Evolutionary conservation across 2,329 filamentous ascomycete genomes (phyloP).

Genomic region (Neophaeococcomyces aloes): DNA sequence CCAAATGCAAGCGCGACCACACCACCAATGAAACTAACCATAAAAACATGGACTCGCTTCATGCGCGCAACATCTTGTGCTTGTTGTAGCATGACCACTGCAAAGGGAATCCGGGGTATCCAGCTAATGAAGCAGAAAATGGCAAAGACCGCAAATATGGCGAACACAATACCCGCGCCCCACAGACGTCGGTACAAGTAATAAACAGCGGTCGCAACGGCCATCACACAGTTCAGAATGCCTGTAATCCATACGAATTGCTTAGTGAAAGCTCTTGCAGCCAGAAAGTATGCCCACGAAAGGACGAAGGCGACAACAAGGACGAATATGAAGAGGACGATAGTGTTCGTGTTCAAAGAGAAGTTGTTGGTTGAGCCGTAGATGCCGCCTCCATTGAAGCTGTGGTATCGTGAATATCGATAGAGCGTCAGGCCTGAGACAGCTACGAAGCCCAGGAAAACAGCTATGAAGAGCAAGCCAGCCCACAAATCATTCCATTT

Average conservation of each 20-base stretch:
- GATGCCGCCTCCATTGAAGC: constrained; percentile 60
- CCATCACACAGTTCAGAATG: constrained; percentile 74
- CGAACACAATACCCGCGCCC: constrained; percentile 75
- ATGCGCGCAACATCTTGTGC: constrained; percentile 70
- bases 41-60: constrained; percentile 71
- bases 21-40: constrained; percentile 76
- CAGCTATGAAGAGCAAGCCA: constrained; percentile 63
- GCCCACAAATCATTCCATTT: constrained; percentile 91
- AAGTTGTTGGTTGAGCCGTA: constrained; percentile 58
- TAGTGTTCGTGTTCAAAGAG: constrained; percentile 67
- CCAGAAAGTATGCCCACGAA: constrained; percentile 65
- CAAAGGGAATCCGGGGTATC: constrained; percentile 85
- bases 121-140: constrained; percentile 77
- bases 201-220: constrained; percentile 76
- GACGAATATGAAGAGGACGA: constrained; percentile 72
- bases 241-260: constrained; percentile 88
- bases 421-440: constrained; percentile 66
- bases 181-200: constrained; percentile 70
- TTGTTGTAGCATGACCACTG: constrained; percentile 77
- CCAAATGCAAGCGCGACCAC: constrained; percentile 63
- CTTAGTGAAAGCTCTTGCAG: constrained; percentile 70
- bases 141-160: constrained; percentile 70
- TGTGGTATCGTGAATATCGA: constrained; percentile 57
- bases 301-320: constrained; percentile 63
- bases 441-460: constrained; percentile 62